phyloP scores from a whole-genome alignment of 2,329 filamentous ascomycete species.

The Cryphonectria carpinicola region DNA sequence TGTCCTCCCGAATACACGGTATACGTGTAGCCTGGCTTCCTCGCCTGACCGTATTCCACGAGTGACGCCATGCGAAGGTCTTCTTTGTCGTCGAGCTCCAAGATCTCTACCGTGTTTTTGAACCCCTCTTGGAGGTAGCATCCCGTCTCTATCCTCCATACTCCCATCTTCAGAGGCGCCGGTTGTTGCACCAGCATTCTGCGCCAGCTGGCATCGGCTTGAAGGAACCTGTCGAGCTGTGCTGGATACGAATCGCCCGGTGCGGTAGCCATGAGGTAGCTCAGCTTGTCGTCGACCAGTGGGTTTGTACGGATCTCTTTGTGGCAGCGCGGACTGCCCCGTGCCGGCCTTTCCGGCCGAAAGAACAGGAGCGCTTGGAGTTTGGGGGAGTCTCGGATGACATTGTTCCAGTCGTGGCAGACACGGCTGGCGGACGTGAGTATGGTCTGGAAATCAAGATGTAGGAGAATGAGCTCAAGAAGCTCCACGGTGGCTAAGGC shows the following conservation, averaged over 20 bases:
- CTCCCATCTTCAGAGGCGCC: conserved; percentile 13
- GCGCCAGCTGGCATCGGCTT: conserved; percentile 19
- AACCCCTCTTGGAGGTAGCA: conserved; percentile 3
- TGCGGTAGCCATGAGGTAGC: background rate
- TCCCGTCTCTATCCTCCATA: conserved; percentile 21
- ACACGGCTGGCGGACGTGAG: conserved; percentile 30
- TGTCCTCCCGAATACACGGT: conserved; percentile 11
- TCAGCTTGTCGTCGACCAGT: background rate
- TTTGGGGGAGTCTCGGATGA: conserved; percentile 17
- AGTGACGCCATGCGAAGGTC: conserved; percentile 1
- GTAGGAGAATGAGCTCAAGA: conserved; percentile 30
- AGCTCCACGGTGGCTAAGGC: conserved; percentile 29
- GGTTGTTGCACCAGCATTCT: conserved; percentile 26
- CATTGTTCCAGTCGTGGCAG: conserved; percentile 23
- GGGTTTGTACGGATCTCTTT: conserved; percentile 8
- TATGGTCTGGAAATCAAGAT: conserved; percentile 29
- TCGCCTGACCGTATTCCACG: background rate
- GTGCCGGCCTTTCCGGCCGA: conserved; percentile 1
- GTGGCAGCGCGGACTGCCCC: background rate
- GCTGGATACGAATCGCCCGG: background rate
- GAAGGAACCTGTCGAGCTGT: conserved; percentile 1
- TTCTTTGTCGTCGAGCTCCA: background rate
- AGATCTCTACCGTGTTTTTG: background rate
- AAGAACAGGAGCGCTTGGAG: conserved; percentile 24
- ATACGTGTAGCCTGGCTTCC: background rate